Evolutionary conservation across 768 basidiomycete species (phyloP).

Genomic region (Bullera alba): DNA sequence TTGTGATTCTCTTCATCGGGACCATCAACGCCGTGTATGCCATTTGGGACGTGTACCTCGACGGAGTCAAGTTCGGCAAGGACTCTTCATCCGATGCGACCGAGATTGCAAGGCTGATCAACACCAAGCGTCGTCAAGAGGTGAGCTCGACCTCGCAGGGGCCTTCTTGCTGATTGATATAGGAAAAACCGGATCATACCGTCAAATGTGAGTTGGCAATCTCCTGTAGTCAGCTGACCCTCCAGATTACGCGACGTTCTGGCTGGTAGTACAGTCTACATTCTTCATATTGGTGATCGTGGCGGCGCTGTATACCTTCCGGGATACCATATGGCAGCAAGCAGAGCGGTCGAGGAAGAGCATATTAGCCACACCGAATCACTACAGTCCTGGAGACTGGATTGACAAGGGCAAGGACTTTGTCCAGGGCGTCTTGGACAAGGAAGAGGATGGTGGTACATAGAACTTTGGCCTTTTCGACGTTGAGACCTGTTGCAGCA

Average conservation of each 20-base stretch:
- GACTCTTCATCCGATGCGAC: constrained; percentile 18
- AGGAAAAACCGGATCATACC: background rate
- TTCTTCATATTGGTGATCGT: constrained; percentile 16
- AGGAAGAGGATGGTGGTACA: too few species aligned
- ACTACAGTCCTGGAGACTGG: constrained; percentile 23
- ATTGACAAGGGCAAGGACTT: too few species aligned
- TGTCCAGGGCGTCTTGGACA: too few species aligned
- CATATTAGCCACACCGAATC: constrained; percentile 25
- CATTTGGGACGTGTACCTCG: constrained; percentile 27
- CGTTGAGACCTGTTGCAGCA: too few species aligned
- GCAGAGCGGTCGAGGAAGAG: constrained; percentile 16
- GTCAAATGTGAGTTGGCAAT: background rate
- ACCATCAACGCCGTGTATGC: constrained; percentile 28
- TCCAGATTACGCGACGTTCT: constrained; percentile 22
- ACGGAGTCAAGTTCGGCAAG: constrained; percentile 18
- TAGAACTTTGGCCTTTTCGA: too few species aligned
- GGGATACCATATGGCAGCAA: constrained; percentile 24
- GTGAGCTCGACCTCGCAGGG: background rate
- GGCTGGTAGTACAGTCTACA: constrained; percentile 14
- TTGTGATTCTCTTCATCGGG: constrained; percentile 33
- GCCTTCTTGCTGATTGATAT: background rate
- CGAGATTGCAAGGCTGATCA: constrained; percentile 13
- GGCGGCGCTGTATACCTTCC: constrained; percentile 13
- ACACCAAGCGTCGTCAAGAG: background rate
- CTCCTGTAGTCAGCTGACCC: background rate